These are phyloP conservation scores for Albophoma yamanashiensis DNA, from an alignment of 2,329 filamentous ascomycete species.

Conservation along the genomic window DNA sequence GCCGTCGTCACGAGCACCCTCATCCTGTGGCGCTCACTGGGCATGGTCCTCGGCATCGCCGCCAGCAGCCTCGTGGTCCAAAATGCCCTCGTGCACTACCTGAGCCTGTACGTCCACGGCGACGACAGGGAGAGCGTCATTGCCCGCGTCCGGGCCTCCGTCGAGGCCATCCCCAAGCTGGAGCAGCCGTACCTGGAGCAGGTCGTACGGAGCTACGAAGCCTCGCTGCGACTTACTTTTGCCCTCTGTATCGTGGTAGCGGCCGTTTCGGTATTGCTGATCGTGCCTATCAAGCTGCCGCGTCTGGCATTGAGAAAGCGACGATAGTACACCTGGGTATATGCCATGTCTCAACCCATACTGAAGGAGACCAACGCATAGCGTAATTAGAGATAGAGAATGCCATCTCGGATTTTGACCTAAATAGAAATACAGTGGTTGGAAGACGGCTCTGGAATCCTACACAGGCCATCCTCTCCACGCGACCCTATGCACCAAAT, in stretches of 20 bases:
- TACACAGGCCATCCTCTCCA: background rate
- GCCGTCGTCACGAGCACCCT: constrained; percentile 62
- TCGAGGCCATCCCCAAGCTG: constrained; percentile 39
- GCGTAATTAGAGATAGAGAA: background rate
- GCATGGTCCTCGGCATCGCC: constrained; percentile 64
- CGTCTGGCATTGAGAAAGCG: constrained; percentile 33
- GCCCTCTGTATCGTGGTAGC: constrained; percentile 33
- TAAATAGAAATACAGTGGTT: background rate
- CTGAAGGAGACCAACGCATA: background rate
- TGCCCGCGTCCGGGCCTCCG: constrained; percentile 38
- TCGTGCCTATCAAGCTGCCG: constrained; percentile 43
- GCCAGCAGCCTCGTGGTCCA: constrained; percentile 62
- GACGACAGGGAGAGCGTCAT: constrained; percentile 46
- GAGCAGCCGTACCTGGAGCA: constrained; percentile 36
- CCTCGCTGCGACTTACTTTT: constrained; percentile 37
- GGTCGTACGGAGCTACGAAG: constrained; percentile 44
- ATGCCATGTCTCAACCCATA: background rate
- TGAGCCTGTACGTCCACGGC: constrained; percentile 48
- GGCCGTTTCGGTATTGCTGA: constrained; percentile 32
- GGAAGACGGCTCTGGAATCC: background rate
- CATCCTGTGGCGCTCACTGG: constrained; percentile 60
- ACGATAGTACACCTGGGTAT: background rate
- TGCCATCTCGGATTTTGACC: background rate
- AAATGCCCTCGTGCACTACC: constrained; percentile 52
- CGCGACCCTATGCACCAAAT: background rate